Evolutionary conservation across 2,329 filamentous ascomycete species (phyloP), one percentile per base, ranked within the genome.

Genomic region (Beauveria asiatica): DNA sequence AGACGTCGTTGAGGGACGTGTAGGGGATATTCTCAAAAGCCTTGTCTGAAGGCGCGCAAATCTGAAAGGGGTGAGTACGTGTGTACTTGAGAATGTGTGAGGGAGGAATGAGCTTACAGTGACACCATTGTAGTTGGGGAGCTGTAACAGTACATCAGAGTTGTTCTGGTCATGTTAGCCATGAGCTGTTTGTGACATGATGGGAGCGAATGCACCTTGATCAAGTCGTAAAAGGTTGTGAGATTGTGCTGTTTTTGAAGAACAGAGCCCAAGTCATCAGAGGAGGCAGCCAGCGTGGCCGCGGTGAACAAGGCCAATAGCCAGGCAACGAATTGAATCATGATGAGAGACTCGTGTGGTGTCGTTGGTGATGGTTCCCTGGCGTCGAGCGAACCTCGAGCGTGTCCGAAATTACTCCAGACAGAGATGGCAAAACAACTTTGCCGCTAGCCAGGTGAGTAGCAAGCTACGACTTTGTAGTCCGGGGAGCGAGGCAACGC

Each of bases 1-100:
- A 79, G n/a, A 81, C 66, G 55, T 76, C 75, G 27, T 74, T 72
- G 42, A 83, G 71, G 10, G 76, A 74, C n/a, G 77, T 79, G 63
- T 78, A 81, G 10, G 76, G 76, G 55, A 84, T 81, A 57, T 78
- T 75, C 19, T 78, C 73, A 71, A 86, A 85, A 17, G 83, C 83
- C 2, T 75, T 73, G 65, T 85, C 82, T 62, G 74, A 80, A 9
- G 84, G 84, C 0, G 80, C 83, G 64, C 85, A 80, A 64, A 86
- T 75, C 72, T 73, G 11, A 37, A 37, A 37, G 33, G 33, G 13
- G 2, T 37, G 13, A 37, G 33, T 16, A 16, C 4, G 2, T 13
- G 1, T 16, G 5, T 37, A 37, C 13, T 37, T 13, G 33, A 37
- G 33, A 16, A 16, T 6, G 33, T 37, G 13, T 13, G 33, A 16